Base-by-base conservation (phyloP, 306 rosid species). In the Potentilla sterilis region DNA sequence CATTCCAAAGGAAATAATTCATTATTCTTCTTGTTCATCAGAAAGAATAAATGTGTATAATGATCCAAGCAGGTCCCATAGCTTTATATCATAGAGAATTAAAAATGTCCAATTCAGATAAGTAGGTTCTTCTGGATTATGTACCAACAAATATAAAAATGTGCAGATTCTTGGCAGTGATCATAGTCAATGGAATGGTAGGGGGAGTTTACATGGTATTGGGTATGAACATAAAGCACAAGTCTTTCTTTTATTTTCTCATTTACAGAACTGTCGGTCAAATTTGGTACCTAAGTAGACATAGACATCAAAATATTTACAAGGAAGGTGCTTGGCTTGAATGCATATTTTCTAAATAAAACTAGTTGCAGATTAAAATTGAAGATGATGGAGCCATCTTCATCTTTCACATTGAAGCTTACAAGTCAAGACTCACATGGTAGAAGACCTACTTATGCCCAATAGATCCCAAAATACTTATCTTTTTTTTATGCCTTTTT, bases 401-500 rank as follows among this genome's bases (percentile, higher is more conserved):
- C 15, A 74, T 16, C 57, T 59, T 43, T 61, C 69, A 32, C 69
- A 18, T 5, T 55, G 13, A 52, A 40, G 41, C 28, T 57, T 55
- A 55, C 0, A 9, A 32, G 69, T 74, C 77, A 74, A 42, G 6
- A 6, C n/a, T 13, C 58, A 74, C 69, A 5, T 18, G 77, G 69
- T 61, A 44, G 7, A 61, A 59, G 43, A 59, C 40, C 9, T 11
- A n/a, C 7, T 12, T 52, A 37, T 35, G 8, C 48, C 49, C 11
- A 37, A 6, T 18, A 37, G 5, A 3, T 71, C 43, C 18, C 14
- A 52, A 19, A 70, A 1, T 69, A 24, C 15, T 19, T 37, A 4
- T 19, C 4, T 14, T 67, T 41, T 0, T 9, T 37, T 37, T 37
- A n/a, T n/a, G n/a, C n/a, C 28, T 28, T 28, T 28, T 28, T 28